Base-by-base conservation (phyloP, 148 eudicot genomes). In the Agrostemma githago region DNA sequence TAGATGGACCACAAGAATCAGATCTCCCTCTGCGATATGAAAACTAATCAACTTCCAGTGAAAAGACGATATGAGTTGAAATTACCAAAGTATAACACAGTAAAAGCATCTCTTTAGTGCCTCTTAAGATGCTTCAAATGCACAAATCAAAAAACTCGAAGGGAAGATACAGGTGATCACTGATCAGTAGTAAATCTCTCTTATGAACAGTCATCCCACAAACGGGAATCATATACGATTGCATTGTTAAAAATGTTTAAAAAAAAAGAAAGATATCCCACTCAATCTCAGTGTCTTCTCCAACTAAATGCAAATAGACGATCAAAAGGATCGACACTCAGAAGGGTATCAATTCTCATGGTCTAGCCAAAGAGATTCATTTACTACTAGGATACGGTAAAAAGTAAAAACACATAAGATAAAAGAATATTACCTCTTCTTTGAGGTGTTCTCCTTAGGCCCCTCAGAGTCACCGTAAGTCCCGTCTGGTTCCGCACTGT, bases 401-500 rank as follows among this genome's bases (percentile, higher is more conserved):
- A 51, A 44, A 26, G 21, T 6, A 61, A 21, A 51, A 44, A 26
- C 38, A 9, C 9, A 11, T 9, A 58, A 71, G 42, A 60, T 42
- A 38, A n/a, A 48, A 21, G 56, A 20, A 2, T 11, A 1, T 66
- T 80, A 89, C 98, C 98, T 83, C 84, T 94, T 94, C 73, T 88
- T 94, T 37, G 91, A 79, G 77, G 85, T 86, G 72, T 76, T 78
- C 83, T 91, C 93, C 81, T 86, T 87, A 3, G 62, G 78, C 37
- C 68, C 84, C 57, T 85, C 95, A 34, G 88, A 67, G 65, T 86
- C 86, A 14, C 79, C 89, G 73, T 84, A 86, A 44, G 89, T 75
- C 79, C 90, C 93, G 73, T 91, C 95, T 57, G 82, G 66, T 56
- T 88, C 97, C 65, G 70, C 87, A 80, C 97, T 88, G 16, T 20